Conservation (phyloP, 1,284 basidiomycete species). For the Butyriboletus regius region DNA sequence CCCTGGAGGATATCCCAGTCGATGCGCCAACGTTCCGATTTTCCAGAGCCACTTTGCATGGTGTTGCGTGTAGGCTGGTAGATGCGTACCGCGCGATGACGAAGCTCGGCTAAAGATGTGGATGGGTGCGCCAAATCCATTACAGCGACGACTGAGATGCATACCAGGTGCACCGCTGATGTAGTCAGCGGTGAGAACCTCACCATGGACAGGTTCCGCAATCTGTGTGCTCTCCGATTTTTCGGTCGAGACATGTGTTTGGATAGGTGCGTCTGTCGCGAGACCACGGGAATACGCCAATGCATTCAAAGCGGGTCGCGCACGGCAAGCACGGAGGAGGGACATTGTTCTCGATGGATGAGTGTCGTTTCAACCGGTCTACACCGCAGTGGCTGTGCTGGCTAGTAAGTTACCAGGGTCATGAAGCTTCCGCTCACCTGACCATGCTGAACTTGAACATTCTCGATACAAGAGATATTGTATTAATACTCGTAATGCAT, state of each 20-base stretch:
- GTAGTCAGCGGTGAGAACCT: constrained; percentile 66
- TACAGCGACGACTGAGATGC: constrained; percentile 18
- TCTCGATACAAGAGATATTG: neutral
- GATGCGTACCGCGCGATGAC: constrained; percentile 83
- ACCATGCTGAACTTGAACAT: neutral
- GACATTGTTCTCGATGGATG: constrained; percentile 33
- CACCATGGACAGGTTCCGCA: constrained; percentile 39
- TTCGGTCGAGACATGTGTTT: constrained; percentile 19
- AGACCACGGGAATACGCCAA: constrained; percentile 19
- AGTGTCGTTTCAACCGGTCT: constrained; percentile 5
- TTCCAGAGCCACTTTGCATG: constrained; percentile 87
- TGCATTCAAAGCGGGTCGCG: constrained; percentile 22
- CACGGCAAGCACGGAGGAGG: constrained; percentile 36
- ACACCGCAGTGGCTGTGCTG: constrained; percentile 20
- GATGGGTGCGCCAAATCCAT: neutral
- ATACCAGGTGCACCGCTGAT: constrained; percentile 73
- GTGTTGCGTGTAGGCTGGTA: constrained; percentile 91
- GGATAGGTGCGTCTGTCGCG: constrained; percentile 16
- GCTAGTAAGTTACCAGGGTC: neutral
- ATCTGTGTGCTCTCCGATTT: constrained; percentile 30
- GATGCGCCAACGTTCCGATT: constrained; percentile 85
- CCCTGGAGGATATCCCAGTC: constrained; percentile 91
- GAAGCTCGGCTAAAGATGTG: constrained; percentile 60
- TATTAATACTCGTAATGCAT: constrained; percentile 9
- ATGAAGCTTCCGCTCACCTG: neutral